Evolutionary conservation across 2,329 filamentous ascomycete genomes (phyloP), one percentile per base, ranked within the genome.

Genomic region (Diaporthe citriasiana): DNA sequence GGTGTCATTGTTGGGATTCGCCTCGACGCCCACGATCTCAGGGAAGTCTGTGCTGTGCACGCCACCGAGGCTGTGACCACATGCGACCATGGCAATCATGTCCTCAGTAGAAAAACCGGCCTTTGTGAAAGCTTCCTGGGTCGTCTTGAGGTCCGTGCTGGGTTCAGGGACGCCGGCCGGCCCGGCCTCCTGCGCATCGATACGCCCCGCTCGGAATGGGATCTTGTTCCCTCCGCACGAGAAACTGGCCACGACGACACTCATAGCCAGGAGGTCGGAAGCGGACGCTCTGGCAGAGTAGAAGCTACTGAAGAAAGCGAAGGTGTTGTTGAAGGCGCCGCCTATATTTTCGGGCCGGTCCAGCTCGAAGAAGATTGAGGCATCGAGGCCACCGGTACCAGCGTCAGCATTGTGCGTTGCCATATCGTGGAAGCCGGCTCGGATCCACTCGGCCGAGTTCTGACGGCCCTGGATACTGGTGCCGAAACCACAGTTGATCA

Each of bases 11-110:
- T 79, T 79, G 6, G 82, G 83, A 19, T 82, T 45, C 22, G 63
- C 77, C 4, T 83, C 81, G 53, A 66, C 63, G 8, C 63, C 63
- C 45, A 66, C 63, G 5, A 66, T 66, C 30, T 66, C 63, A 38
- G 63, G 63, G 45, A 66, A 66, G 63, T 66, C 81, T 2, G 76
- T 79, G 30, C 82, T 81, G 77, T 89, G 86, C 0, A 88, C 85
- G 17, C 87, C 86, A 1, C 82, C 82, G 0, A 83, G 73, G 0
- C 80, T 80, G 60, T 83, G 82, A 0, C 82, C 82, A 42, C 82
- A 83, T 0, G 82, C 82, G 17, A 83, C 81, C 74, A 83, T 75
- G 0, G 80, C 75, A 6, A 82, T 83, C 82, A 83, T 83, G 1
- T 83, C 82, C 27, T 77, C 76, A 3, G 79, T 78, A 22, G 78